Evolutionary conservation across 345 rosid species (phyloP).

Genomic region (Populus ilicifolia): DNA sequence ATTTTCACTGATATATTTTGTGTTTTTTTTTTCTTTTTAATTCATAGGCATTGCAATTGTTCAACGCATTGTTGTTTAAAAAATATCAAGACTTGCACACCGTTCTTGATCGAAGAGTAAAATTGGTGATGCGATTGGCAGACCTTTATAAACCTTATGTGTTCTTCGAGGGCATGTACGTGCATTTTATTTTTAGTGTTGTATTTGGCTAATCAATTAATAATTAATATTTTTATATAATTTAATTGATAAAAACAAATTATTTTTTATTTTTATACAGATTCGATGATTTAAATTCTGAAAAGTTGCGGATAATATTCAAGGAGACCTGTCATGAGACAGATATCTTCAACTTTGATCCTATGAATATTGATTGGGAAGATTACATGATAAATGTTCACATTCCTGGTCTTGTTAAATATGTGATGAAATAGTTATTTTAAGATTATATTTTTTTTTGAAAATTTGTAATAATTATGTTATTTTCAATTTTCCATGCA

Average conservation of each 20-base stretch:
- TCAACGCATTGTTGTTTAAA: conserved; percentile 15
- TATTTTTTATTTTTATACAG: background rate
- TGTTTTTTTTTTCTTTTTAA: background rate
- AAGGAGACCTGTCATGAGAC: conserved; percentile 9
- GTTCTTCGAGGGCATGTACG: conserved; percentile 28
- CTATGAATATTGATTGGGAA: background rate
- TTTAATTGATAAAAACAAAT: too few species aligned
- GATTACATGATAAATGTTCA: conserved; percentile 11
- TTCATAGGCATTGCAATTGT: background rate
- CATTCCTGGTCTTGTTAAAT: conserved; percentile 15
- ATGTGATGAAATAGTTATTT: background rate
- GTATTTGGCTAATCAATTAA: background rate
- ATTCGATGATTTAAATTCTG: conserved; percentile 25
- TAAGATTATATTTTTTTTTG: too few species aligned
- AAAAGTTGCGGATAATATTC: conserved; percentile 19
- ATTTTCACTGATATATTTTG: background rate
- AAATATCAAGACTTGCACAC: conserved; percentile 6
- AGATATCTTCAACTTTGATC: conserved; percentile 15
- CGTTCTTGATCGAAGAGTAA: conserved; percentile 16
- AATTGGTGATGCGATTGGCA: conserved; percentile 27
- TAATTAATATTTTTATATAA: too few species aligned
- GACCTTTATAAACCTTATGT: conserved; percentile 37
- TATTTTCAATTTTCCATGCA: too few species aligned
- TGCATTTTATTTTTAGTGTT: background rate
- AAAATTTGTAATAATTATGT: too few species aligned